phyloP scores from a whole-genome alignment of 2,329 filamentous ascomycete species.

The Hymenoscyphus fraxineus region DNA sequence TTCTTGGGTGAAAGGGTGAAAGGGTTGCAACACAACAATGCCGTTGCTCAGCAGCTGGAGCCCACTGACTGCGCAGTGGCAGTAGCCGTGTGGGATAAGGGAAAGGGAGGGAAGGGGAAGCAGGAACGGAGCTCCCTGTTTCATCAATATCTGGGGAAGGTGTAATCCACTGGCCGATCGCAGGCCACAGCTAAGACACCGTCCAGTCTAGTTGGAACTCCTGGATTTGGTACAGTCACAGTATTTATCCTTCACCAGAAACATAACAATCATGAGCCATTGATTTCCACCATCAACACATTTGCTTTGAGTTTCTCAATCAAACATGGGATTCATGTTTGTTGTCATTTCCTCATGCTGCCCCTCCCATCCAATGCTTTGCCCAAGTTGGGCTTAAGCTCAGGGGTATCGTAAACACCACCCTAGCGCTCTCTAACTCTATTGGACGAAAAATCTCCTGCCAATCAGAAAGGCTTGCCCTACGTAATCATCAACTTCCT shows the following conservation, averaged over 20 bases:
- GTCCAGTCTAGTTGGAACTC: not conserved
- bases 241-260: not conserved
- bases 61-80: not conserved
- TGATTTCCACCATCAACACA: not conserved
- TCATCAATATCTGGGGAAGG: constrained; percentile 32
- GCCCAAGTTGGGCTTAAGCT: not conserved
- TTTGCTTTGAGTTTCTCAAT: constrained; percentile 3
- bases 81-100: not conserved
- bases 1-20: not conserved
- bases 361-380: constrained; percentile 1
- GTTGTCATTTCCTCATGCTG: constrained; percentile 12
- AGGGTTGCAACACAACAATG: not conserved
- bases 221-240: not conserved
- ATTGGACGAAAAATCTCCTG: constrained; percentile 9
- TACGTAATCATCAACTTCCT: not conserved
- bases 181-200: not conserved
- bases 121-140: constrained; percentile 22
- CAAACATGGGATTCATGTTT: constrained; percentile 12
- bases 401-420: not conserved
- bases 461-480: constrained; percentile 7
- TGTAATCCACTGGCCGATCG: constrained; percentile 18
- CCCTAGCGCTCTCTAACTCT: not conserved
- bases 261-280: constrained; percentile 9
- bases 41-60: constrained; percentile 9
- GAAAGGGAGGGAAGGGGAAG: constrained; percentile 15